A percentile compares a stretch with the other conserved stretches of the same genome.
phyloP scores from a whole-genome alignment of 768 basidiomycete genomes.

The Amyloporia xantha region DNA sequence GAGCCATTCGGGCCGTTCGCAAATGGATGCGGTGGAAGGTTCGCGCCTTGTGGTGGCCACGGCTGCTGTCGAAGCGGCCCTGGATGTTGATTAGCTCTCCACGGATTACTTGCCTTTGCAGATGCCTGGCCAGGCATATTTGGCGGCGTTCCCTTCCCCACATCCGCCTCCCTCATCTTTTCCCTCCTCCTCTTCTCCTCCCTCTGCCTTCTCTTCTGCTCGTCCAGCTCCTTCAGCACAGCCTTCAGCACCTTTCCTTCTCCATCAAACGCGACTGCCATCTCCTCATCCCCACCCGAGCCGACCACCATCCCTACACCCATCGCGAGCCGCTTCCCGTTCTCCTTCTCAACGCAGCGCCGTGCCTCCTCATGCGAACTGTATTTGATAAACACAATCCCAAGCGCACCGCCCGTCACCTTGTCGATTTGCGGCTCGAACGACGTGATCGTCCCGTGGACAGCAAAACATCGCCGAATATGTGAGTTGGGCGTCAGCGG shows the following conservation, averaged over 20 bases:
- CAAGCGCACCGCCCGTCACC: constrained; percentile 74
- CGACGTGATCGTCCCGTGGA: constrained; percentile 53
- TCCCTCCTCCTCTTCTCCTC: constrained; percentile 41
- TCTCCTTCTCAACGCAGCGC: constrained; percentile 55
- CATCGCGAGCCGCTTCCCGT: constrained; percentile 55
- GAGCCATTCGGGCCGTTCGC: background rate
- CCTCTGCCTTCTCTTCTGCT: constrained; percentile 38
- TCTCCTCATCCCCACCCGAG: constrained; percentile 45
- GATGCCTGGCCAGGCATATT: constrained; percentile 14
- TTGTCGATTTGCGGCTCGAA: constrained; percentile 78
- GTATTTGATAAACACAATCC: constrained; percentile 73
- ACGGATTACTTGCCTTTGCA: constrained; percentile 9
- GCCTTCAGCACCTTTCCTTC: constrained; percentile 60
- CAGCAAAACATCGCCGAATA: constrained; percentile 59
- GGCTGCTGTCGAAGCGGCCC: background rate
- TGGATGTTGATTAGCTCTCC: constrained; percentile 7
- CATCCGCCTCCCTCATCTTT: constrained; percentile 18
- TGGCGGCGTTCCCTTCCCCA: constrained; percentile 11
- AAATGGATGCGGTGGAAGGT: background rate
- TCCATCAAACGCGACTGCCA: constrained; percentile 75
- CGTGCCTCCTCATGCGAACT: constrained; percentile 60
- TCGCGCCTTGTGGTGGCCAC: background rate
- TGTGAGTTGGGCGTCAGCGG: constrained; percentile 61
- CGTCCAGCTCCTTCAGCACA: constrained; percentile 59
- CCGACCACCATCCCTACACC: constrained; percentile 29